Evolutionary conservation across 2,329 filamentous ascomycete genomes (phyloP).

Genomic region (Fusarium annulatum): DNA sequence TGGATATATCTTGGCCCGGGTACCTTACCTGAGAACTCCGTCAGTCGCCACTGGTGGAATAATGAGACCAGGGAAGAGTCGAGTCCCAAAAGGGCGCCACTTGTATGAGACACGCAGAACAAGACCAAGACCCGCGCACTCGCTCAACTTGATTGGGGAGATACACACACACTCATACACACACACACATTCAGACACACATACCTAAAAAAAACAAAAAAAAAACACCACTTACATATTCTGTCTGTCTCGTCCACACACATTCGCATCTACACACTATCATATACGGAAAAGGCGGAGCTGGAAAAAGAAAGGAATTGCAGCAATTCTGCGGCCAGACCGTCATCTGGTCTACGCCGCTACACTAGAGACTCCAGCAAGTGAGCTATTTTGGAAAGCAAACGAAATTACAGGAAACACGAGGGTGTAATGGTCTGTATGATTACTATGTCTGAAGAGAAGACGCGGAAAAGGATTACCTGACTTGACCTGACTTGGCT

Average conservation of each 20-base stretch:
- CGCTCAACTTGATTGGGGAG: constrained; percentile 4
- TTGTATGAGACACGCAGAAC: constrained; percentile 39
- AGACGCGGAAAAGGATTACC: constrained; percentile 5
- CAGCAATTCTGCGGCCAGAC: not conserved
- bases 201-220: not conserved
- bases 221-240: constrained; percentile 19
- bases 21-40: constrained; percentile 38
- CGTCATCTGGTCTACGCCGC: constrained; percentile 11
- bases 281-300: constrained; percentile 26
- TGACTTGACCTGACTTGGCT: not conserved
- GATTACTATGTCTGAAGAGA: constrained; percentile 20
- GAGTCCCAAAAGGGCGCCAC: constrained; percentile 22
- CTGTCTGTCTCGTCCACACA: constrained; percentile 33
- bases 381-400: constrained; percentile 14
- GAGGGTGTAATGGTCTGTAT: constrained; percentile 36
- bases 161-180: constrained; percentile 14
- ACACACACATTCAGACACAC: constrained; percentile 8
- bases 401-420: constrained; percentile 6
- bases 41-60: constrained; percentile 13
- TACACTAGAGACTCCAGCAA: constrained; percentile 12
- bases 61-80: constrained; percentile 21
- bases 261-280: constrained; percentile 33
- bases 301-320: constrained; percentile 23
- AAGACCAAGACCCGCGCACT: constrained; percentile 16
- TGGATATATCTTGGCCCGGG: constrained; percentile 21